These are phyloP conservation scores for Gloeostereum incarnatum DNA, from an alignment of 768 basidiomycete species.

Conservation along the genomic window DNA sequence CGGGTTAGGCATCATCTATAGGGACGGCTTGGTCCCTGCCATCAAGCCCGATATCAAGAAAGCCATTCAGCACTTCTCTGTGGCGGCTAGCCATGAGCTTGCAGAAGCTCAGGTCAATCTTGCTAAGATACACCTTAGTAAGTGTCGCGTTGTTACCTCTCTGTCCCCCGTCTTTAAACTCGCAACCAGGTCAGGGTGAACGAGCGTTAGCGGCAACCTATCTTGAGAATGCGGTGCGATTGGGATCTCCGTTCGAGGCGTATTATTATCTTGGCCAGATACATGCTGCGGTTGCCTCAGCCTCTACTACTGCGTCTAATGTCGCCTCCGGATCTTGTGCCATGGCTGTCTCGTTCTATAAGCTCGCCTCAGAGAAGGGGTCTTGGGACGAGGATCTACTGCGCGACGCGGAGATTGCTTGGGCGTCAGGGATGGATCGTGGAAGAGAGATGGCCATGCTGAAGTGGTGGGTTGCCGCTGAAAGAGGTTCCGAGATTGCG, in stretches of 20 bases:
- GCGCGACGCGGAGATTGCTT: slow-evolving; percentile 69
- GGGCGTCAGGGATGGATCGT: slow-evolving; percentile 59
- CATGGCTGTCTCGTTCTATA: slow-evolving; percentile 88
- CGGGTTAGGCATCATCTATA: slow-evolving; percentile 83
- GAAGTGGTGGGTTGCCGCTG: slow-evolving; percentile 93
- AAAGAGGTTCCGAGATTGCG: slow-evolving; percentile 84
- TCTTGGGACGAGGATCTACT: slow-evolving; percentile 78
- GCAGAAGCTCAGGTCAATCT: slow-evolving; percentile 90
- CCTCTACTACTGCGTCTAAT: slow-evolving; percentile 30
- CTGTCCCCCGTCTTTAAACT: slow-evolving; percentile 6
- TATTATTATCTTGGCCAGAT: slow-evolving; percentile 90
- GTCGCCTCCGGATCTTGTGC: slow-evolving; percentile 71
- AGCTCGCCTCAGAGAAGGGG: slow-evolving; percentile 86
- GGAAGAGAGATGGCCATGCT: slow-evolving; percentile 81
- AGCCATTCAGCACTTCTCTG: slow-evolving; percentile 58
- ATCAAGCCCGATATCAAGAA: slow-evolving; percentile 54
- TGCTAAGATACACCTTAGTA: slow-evolving; percentile 71
- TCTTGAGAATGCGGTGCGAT: slow-evolving; percentile 78
- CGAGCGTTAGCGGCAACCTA: slow-evolving; percentile 52
- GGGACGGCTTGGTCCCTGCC: slow-evolving; percentile 76
- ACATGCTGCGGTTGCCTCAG: slow-evolving; percentile 50
- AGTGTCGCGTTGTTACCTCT: slow-evolving; percentile 10
- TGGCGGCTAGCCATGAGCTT: slow-evolving; percentile 80
- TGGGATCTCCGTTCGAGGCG: slow-evolving; percentile 90
- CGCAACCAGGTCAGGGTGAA: slow-evolving; percentile 55